Base-by-base conservation (phyloP, 129 eudicot genomes). In the Helianthus tuberosus region DNA sequence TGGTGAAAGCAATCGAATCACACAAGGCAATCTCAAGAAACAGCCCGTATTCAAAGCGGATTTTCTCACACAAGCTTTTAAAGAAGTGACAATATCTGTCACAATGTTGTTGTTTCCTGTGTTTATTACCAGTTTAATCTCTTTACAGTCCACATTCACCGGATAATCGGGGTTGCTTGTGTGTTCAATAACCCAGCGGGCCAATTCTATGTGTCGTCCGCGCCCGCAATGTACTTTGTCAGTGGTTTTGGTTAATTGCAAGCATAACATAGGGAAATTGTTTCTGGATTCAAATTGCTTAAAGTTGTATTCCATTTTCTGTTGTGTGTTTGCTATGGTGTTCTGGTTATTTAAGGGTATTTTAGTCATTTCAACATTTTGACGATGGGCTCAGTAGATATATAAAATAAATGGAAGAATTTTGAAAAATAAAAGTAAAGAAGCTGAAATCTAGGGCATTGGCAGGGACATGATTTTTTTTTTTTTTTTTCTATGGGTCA, bases 31-130 rank as follows among this genome's bases (percentile, higher is more conserved):
- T 77, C 8, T 87, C 89, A 5, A 84, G 88, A 64, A 80, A 82
- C 81, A 89, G 80, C 75, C 96, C 96, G 20, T 89, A 86, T 53
- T 86, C 92, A 74, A 89, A 86, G 88, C 81, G 85, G 76, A 85
- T 89, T 35, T 89, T 89, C 86, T 84, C 88, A 0, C 84, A 84
- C 82, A 83, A 81, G 74, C 84, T 86, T 67, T 25, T 89, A 77
- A 89, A 82, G 86, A 89, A 89, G 78, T 89, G 86, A 89, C 76
- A 38, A 23, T 39, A 32, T 55, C 8, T 41, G 55, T 39, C 64
- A 64, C 47, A 44, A 69, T 84, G 87, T 63, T 88, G 93, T 88
- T 88, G 88, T 82, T 79, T 72, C 50, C 63, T 64, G 74, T 72
- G 78, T 79, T 79, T 77, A 79, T 39, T 79, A 78, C 68, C 32